Evolutionary conservation across 345 rosid genomes (phyloP).

Genomic region (Dipteronia sinensis): DNA sequence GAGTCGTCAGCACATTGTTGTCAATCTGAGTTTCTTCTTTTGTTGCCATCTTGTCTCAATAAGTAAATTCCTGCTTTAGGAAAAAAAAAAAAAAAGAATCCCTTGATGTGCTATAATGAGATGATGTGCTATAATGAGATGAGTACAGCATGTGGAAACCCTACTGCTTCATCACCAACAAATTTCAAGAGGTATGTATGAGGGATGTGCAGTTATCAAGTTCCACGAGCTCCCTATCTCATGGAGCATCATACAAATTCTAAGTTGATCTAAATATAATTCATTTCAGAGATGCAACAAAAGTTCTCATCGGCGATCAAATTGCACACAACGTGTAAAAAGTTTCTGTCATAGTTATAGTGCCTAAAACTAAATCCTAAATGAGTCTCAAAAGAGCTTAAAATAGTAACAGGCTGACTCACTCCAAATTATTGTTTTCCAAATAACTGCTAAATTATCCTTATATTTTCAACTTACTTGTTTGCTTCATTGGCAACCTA

Average conservation of each 20-base stretch:
- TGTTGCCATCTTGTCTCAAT: constrained; percentile 31
- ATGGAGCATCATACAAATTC: constrained; percentile 4
- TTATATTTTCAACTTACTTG: not conserved
- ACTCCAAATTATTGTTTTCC: not conserved
- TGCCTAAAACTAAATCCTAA: not conserved
- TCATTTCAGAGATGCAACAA: constrained; percentile 20
- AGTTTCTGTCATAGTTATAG: not conserved
- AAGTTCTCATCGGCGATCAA: constrained; percentile 7
- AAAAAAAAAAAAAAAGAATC: constrained; percentile 17
- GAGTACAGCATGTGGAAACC: not conserved
- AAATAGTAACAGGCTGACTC: not conserved
- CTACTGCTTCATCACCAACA: not conserved
- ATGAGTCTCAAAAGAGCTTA: constrained; percentile 13
- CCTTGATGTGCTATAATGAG: not conserved
- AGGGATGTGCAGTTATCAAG: not conserved
- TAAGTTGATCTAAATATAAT: not conserved
- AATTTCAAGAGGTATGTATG: not conserved
- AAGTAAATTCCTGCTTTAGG: constrained; percentile 21
- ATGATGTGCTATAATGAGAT: not conserved
- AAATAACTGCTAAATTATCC: not conserved
- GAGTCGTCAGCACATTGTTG: not conserved
- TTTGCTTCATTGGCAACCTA: not conserved
- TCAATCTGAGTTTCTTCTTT: not conserved
- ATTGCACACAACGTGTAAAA: not conserved
- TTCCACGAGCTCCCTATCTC: not conserved